Evolutionary conservation across 306 rosid genomes (phyloP).

Genomic region (Neltuma alba): DNA sequence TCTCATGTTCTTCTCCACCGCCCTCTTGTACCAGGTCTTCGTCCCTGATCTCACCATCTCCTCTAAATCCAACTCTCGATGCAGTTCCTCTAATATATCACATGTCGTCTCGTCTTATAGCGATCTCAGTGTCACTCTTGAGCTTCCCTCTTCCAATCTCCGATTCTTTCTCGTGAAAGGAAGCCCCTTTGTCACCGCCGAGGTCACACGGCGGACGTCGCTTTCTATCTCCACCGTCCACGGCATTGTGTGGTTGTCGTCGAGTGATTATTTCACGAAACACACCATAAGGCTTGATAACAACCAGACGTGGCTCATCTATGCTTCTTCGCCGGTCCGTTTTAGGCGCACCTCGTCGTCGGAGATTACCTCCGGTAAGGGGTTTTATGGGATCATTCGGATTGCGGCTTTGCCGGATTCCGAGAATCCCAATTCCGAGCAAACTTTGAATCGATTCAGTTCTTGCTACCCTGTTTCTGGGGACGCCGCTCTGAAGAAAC

Average conservation of each 20-base stretch:
- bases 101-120: constrained; percentile 63
- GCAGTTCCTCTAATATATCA: constrained; percentile 16
- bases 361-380: constrained; percentile 47
- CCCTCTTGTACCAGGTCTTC: constrained; percentile 63
- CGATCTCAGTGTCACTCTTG: constrained; percentile 80
- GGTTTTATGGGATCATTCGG: constrained; percentile 65
- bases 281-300: constrained; percentile 65
- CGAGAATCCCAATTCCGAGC: constrained; percentile 41
- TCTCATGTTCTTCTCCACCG: constrained; percentile 46
- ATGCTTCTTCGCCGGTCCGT: constrained; percentile 61
- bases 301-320: constrained; percentile 81
- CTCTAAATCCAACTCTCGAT: constrained; percentile 23
- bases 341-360: constrained; percentile 44
- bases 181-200: constrained; percentile 73
- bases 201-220: constrained; percentile 45
- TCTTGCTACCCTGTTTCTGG: constrained; percentile 84
- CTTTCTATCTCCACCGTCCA: constrained; percentile 72
- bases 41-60: constrained; percentile 73
- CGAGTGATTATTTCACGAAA: constrained; percentile 54
- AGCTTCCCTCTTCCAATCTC: constrained; percentile 72
- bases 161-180: constrained; percentile 80
- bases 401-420: constrained; percentile 65
- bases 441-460: constrained; percentile 63
- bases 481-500: constrained; percentile 54
- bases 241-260: constrained; percentile 55